Evolutionary conservation across 2,329 filamentous ascomycete species (phyloP), one percentile per base, ranked within the genome.

Genomic region (Fusarium succisae): DNA sequence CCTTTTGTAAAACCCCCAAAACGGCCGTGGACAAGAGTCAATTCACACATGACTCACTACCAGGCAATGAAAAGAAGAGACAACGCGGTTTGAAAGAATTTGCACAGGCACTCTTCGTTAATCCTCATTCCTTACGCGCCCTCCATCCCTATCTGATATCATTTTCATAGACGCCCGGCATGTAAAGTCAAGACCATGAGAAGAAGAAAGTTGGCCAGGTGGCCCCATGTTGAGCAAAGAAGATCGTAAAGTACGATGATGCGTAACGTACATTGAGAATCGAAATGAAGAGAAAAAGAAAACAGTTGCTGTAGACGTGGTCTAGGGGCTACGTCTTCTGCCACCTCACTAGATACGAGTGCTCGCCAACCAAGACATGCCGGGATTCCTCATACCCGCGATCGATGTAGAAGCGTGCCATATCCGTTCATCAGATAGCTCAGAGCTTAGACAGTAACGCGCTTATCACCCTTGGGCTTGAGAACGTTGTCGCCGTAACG

Each of bases 401-500:
- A 41, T n/a, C 26, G 60, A 58, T 58, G 53, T 59, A 59, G 70
- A 63, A 63, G 50, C 57, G 63, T 61, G 59, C 63, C 55, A 68
- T 51, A 38, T 68, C 65, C 64, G 53, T 60, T 75, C 64, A 69
- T 63, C 53, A 54, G 28, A 53, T 53, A 59, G 44, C 47, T 48
- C 37, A 48, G 47, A 28, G 43, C 32, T 79, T 82, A 83, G 39
- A 81, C 72, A 55, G 66, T 70, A 37, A 79, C 66, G 14, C 62
- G 66, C 48, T 72, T 57, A 18, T 77, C 44, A 44, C 80, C 79
- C 26, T 73, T 64, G 43, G 88, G 84, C 44, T 77, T 72, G 55
- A 85, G 77, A 43, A 91, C 87, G 78, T 91, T 90, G 18, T 71
- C 69, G 68, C 77, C 86, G 73, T 89, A 90, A 37, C 79, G 70